Evolutionary conservation across 228 moss, liverwort and hornwort genomes (phyloP).

Genomic region (Sphagnum magellanicum): DNA sequence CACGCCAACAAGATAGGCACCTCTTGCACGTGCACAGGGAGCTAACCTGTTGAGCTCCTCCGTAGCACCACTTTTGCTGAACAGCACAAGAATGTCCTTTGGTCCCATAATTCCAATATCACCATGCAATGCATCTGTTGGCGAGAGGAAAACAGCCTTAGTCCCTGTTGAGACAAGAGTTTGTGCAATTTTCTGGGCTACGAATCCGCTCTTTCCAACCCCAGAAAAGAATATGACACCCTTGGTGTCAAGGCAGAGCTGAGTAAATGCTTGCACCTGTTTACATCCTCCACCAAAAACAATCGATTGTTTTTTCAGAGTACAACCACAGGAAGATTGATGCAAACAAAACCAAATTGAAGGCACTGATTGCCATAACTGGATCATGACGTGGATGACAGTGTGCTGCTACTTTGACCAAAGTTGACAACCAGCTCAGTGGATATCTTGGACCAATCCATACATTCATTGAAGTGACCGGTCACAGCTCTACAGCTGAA

Average conservation of each 20-base stretch:
- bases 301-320: background rate
- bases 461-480: too few species aligned
- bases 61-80: constrained; percentile 81
- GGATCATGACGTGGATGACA: too few species aligned
- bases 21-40: constrained; percentile 68
- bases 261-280: constrained; percentile 46
- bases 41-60: constrained; percentile 71
- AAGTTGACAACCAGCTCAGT: too few species aligned
- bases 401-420: too few species aligned
- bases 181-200: constrained; percentile 83
- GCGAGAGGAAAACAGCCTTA: constrained; percentile 70
- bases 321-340: background rate
- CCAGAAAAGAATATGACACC: constrained; percentile 82
- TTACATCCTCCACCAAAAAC: background rate
- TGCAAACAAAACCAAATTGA: background rate
- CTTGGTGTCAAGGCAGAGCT: constrained; percentile 42
- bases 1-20: constrained; percentile 69
- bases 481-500: too few species aligned
- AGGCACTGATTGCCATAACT: too few species aligned
- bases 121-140: constrained; percentile 77
- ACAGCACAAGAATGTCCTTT: constrained; percentile 59
- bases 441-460: too few species aligned
- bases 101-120: constrained; percentile 75
- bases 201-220: constrained; percentile 83
- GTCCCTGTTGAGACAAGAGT: constrained; percentile 78